Evolutionary conservation across 2,329 filamentous ascomycete genomes (phyloP), one percentile per base, ranked within the genome.

Genomic region (Pseudocercospora macadamiae): DNA sequence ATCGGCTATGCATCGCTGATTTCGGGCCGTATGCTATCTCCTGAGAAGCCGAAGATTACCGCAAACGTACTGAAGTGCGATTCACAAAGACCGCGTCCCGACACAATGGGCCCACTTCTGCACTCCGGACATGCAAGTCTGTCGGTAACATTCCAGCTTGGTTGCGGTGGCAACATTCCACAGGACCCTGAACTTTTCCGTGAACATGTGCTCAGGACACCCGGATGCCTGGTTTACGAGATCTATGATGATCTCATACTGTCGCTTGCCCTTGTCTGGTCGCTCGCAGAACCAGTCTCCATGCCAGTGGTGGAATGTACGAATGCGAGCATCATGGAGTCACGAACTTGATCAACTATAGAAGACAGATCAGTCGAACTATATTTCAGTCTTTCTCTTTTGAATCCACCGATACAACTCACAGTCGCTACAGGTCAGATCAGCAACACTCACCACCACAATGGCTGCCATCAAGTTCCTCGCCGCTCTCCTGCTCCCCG

Each of bases 281-380:
- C 47, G 53, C 3, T 55, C 45, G 37, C 53, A 48, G 39, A 18
- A 3, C 42, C 14, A 6, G 26, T 30, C 26, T 25, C 42, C 44
- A 49, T 37, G 54, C 52, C 30, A 37, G 45, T 28, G 32, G 16
- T 58, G 55, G 55, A 58, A 58, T 58, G 48, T 58, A 52, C 48
- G 47, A 56, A 56, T 42, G 44, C 44, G 54, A 42, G 19, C 28
- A 3, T 28, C 23, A 42, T 32, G 34, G 18, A 32, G 19, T 34
- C 47, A 49, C 47, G 16, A 23, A 49, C 21, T 42, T n/a, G 51
- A 47, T 42, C 12, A 18, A 39, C 30, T 28, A 49, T 19, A 36
- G 16, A 37, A 44, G 16, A 19, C 14, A n/a, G n/a, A n/a, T 7
- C 32, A 28, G 54, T 51, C 49, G 42, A 45, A 42, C 44, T 39